Base-by-base conservation (phyloP, 2,329 filamentous ascomycete genomes). In the Xylaria sp. region DNA sequence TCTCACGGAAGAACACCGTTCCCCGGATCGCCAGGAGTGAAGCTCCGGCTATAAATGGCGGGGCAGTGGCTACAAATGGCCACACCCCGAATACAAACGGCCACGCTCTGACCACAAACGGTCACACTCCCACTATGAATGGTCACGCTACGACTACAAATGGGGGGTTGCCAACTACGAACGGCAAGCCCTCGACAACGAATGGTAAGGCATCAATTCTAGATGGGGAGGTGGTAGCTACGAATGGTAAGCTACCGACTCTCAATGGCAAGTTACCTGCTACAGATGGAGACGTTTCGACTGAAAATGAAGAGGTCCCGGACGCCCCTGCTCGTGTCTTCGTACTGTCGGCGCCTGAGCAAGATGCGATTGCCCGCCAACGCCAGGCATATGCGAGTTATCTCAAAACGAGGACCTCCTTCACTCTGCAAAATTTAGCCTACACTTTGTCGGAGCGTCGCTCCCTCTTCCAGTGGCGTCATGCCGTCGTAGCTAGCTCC, bases 31-130 rank as follows among this genome's bases (percentile, higher is more conserved):
- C 27, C 54, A 71, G 12, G 54, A n/a, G 3, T 61, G 61, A 4
- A 69, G 71, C 68, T 70, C 51, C 51, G 62, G 66, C 21, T 27
- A 57, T 40, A 8, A 63, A 63, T 27, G 60, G 50, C 25, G 18
- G 29, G 29, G 10, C 10, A 32, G 5, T 9, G 10, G 10, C 5
- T 32, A 32, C 29, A 32, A 32, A 32, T 32, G 6, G 32, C 32
- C 32, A 35, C 32, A 10, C 32, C 32, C 32, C 32, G 10, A 35
- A 35, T 10, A 35, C 32, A 35, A 35, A 35, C 32, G 32, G 32
- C 32, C 32, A 35, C 32, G 8, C 32, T 29, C 29, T 6, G 6
- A 29, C 3, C 29, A 29, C 29, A 29, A 29, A 29, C 6, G 29
- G 29, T 6, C 29, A 29, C 29, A 3, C 29, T 35, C 1, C 32